Base-by-base conservation (phyloP, 768 basidiomycete species). In the Mycena chlorophos region DNA sequence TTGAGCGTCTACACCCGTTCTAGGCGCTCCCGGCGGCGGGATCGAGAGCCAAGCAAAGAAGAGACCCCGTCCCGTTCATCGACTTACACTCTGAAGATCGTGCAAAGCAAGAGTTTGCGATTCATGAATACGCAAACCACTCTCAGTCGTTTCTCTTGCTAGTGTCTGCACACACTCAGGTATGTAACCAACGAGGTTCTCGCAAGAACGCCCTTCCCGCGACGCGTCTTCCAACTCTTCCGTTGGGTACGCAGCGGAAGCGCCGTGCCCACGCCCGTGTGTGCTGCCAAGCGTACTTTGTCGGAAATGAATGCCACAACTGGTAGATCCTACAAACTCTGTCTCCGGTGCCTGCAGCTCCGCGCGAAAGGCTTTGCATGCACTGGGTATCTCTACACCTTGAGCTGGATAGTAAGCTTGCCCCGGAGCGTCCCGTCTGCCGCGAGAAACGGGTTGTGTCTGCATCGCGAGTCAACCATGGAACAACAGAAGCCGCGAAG, bases 381-480 rank as follows among this genome's bases (percentile, higher is more conserved):
- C 31, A 34, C 8, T 34, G 17, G 31, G 31, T 34, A 42, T 51
- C 20, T 25, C 38, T 59, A 39, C 30, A 48, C 49, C 29, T 26
- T 56, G 23, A 57, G 50, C 50, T 61, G 56, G 12, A 61, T 28
- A 20, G 49, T 52, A 22, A 61, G 60, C 20, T 48, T 57, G 0
- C 60, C 60, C 27, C 53, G 56, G 10, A 61, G 56, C 5, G 19
- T 27, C 2, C 60, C 60, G 19, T 61, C 60, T 6, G 56, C 28
- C 29, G 60, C 57, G 39, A 61, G 56, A 49, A 54, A 61, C 50
- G 60, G 52, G 31, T 49, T 61, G n/a, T n/a, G n/a, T 19, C 40
- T 42, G 40, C 14, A 42, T 22, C n/a, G 40, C 40, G 20, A 22
- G 40, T 42, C 40, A 42, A 22, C 20, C 13, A 14, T 20, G 40